Evolutionary conservation across 306 rosid species (phyloP).

Genomic region (Betula pendula): DNA sequence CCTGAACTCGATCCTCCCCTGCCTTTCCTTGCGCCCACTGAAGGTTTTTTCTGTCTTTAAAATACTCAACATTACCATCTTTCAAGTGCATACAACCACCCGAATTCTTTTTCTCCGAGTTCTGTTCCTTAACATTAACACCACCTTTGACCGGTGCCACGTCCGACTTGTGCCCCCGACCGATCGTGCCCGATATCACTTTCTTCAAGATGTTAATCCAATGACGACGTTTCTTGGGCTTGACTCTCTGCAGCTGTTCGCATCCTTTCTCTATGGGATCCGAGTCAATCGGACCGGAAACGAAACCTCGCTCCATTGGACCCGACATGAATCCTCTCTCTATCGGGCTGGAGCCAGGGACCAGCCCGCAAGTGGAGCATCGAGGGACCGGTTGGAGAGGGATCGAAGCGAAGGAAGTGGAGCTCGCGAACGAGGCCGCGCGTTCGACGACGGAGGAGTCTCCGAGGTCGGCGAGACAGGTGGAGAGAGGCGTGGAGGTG

Average conservation of each 20-base stretch:
- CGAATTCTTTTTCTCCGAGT: too few relatives aligned
- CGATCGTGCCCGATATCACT: conserved; percentile 29
- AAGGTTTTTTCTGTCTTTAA: conserved; percentile 42
- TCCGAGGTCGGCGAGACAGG: conserved; percentile 40
- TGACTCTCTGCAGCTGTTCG: conserved; percentile 16
- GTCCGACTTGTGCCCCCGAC: conserved; percentile 22
- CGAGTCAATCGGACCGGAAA: conserved; percentile 40
- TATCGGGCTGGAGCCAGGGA: conserved; percentile 31
- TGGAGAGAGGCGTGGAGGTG: conserved; percentile 58
- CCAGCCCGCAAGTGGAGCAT: conserved; percentile 18
- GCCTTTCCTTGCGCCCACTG: conserved; percentile 93
- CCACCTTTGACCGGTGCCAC: conserved; percentile 23
- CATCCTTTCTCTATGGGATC: conserved; percentile 32
- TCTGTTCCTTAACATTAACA: conserved; percentile 6
- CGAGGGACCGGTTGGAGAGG: conserved; percentile 54
- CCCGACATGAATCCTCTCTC: conserved; percentile 54
- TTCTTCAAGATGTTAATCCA: conserved; percentile 42
- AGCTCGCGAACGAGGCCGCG: conserved; percentile 66
- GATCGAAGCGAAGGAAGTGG: conserved; percentile 59
- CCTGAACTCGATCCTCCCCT: conserved; percentile 82
- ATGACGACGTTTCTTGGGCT: conserved; percentile 21
- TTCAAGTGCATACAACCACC: conserved; percentile 33
- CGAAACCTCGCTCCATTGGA: conserved; percentile 34
- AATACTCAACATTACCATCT: conserved; percentile 26
- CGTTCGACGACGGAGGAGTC: conserved; percentile 48